Base-by-base conservation (phyloP, 768 basidiomycete species). In the Boletus rex-veris region DNA sequence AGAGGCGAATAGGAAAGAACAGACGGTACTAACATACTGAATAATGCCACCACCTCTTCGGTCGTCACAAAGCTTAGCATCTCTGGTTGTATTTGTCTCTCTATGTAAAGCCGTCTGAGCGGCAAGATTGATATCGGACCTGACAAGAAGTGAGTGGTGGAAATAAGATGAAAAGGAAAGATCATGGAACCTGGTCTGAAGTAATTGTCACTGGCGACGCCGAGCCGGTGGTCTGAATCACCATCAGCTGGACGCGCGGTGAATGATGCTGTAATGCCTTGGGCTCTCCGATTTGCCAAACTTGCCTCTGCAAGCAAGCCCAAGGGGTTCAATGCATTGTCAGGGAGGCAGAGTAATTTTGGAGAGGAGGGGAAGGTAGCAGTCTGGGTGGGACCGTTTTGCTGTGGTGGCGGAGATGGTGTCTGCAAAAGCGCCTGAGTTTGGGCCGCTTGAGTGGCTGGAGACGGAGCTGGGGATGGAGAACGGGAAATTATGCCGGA, bases 241-340 rank as follows among this genome's bases (percentile, higher is more conserved):
- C 66, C 61, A 3, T 74, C 69, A 3, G 70, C 52, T 21, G 69
- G 62, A 52, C 76, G 70, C 2, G 77, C 76, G 16, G 71, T 67
- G 46, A 80, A 64, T 1, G 73, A 75, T 4, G 74, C 64, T 28
- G 75, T 69, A 7, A 73, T 72, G 0, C 77, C 77, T 42, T 84
- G 79, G 1, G 82, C 83, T 26, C 83, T 75, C 6, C 89, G 80
- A 60, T 88, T 90, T 1, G 86, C 87, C 26, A 91, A 73, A 63
- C 88, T 91, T 0, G 92, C 90, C 66, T 98, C 95, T 0, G 93
- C 96, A 16, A 98, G 79, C 0, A 98, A 75, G 0, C 96, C 96
- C 11, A 98, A 77, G 5, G 96, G 96, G 58, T 96, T 98, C 37
- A 98, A 75, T 0, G 89, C 75, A 65, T 96, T 96, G 69, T 98